Percentiles rank a stretch among this genome's conserved stretches.
These are phyloP conservation scores for Huntiella bhutanensis DNA, from an alignment of 2,329 filamentous ascomycete species.

Conservation along the genomic window DNA sequence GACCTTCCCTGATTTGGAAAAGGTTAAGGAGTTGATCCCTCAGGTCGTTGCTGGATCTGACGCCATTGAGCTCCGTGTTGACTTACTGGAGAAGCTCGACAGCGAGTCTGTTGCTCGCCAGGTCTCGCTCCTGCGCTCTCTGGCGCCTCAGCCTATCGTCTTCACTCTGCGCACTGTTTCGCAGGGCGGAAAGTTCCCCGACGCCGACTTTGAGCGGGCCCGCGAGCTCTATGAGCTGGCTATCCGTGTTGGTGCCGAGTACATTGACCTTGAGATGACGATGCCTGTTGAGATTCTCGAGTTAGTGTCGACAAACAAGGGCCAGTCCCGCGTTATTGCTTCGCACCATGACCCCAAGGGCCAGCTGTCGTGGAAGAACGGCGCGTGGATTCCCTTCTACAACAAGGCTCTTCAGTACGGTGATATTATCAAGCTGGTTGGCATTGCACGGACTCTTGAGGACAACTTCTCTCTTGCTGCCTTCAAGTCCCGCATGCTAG, in stretches of 20 bases:
- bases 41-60: slow-evolving; percentile 68
- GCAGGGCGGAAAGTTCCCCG: slow-evolving; percentile 78
- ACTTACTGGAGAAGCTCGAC: slow-evolving; percentile 60
- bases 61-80: slow-evolving; percentile 84
- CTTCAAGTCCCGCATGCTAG: slow-evolving; percentile 61
- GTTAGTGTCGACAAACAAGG: slow-evolving; percentile 45
- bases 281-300: slow-evolving; percentile 61
- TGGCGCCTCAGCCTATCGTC: slow-evolving; percentile 60
- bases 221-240: slow-evolving; percentile 59
- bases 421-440: slow-evolving; percentile 87
- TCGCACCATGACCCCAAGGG: slow-evolving; percentile 83
- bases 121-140: slow-evolving; percentile 56
- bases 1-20: slow-evolving; percentile 56
- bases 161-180: slow-evolving; percentile 76
- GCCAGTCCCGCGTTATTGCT: slow-evolving; percentile 68
- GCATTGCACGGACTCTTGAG: slow-evolving; percentile 52
- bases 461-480: slow-evolving; percentile 73
- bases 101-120: slow-evolving; percentile 67
- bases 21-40: slow-evolving; percentile 45
- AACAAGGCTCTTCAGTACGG: slow-evolving; percentile 79
- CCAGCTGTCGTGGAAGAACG: slow-evolving; percentile 69
- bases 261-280: slow-evolving; percentile 81
- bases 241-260: slow-evolving; percentile 71
- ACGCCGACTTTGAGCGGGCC: slow-evolving; percentile 51
- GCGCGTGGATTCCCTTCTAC: slow-evolving; percentile 81